Percentiles rank a stretch among this genome's conserved stretches.
Evolutionary conservation across 768 basidiomycete species (phyloP).

Genomic region (Lentinula raphanica): DNA sequence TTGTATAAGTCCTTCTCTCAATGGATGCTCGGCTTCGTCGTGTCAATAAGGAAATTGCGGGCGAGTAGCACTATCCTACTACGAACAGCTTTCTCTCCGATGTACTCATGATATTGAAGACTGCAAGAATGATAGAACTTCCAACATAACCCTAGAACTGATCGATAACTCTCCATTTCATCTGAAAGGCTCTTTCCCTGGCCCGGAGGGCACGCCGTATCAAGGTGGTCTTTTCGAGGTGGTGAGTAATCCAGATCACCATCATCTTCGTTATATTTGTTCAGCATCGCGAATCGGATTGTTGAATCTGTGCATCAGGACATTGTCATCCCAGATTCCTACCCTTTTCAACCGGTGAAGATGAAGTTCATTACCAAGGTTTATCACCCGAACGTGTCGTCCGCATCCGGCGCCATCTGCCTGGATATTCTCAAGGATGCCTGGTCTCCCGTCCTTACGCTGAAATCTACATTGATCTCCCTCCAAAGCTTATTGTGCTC

Average conservation of each 20-base stretch:
- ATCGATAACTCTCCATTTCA: slow-evolving; percentile 89
- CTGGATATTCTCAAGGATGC: slow-evolving; percentile 84
- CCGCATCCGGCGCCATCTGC: slow-evolving; percentile 92
- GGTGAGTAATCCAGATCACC: slow-evolving; percentile 40
- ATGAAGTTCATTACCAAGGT: slow-evolving; percentile 98
- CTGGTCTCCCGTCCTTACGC: slow-evolving; percentile 93
- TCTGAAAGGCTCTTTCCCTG: slow-evolving; percentile 85
- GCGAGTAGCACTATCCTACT: slow-evolving; percentile 31
- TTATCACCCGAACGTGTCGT: slow-evolving; percentile 94
- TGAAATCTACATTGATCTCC: slow-evolving; percentile 94
- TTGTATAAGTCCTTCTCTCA: too few relatives aligned
- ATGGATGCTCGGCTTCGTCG: slow-evolving; percentile 89
- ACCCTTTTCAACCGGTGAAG: slow-evolving; percentile 92
- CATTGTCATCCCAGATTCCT: slow-evolving; percentile 87
- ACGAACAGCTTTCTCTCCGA: not conserved
- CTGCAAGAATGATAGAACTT: slow-evolving; percentile 92
- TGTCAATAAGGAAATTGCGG: slow-evolving; percentile 92
- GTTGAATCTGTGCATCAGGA: slow-evolving; percentile 44
- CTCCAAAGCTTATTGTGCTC: slow-evolving; percentile 89
- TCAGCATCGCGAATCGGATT: not conserved
- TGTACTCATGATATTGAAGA: slow-evolving; percentile 39
- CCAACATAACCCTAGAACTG: slow-evolving; percentile 80
- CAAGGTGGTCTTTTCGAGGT: slow-evolving; percentile 89
- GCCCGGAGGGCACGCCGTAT: slow-evolving; percentile 91
- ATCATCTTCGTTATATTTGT: not conserved